A percentile compares a stretch with the other conserved stretches of the same genome.
Conservation (phyloP, 225 moss, liverwort and hornwort species). For the Takakia lepidozioides region DNA sequence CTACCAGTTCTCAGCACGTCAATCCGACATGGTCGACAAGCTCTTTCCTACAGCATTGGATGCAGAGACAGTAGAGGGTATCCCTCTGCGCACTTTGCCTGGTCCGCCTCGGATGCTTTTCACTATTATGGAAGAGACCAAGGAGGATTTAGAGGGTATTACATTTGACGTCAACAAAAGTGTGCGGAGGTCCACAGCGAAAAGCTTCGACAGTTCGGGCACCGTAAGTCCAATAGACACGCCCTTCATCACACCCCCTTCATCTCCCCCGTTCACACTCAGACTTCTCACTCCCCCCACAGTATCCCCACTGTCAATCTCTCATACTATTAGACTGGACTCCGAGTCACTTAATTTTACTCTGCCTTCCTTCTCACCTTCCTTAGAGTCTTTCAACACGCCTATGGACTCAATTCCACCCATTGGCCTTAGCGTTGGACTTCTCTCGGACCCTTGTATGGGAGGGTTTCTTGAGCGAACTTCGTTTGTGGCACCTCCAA, state of each 20-base stretch:
- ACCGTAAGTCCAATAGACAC: background rate
- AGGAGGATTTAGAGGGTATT: constrained; percentile 37
- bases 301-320: too few species aligned
- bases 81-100: constrained; percentile 13
- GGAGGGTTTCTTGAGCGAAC: too few species aligned
- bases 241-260: constrained; percentile 5
- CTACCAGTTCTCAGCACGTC: constrained; percentile 22
- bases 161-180: background rate
- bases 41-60: constrained; percentile 18
- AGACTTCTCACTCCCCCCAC: too few species aligned
- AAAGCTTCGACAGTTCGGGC: too few species aligned
- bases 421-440: background rate
- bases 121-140: constrained; percentile 54
- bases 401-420: background rate
- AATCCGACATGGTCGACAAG: constrained; percentile 43
- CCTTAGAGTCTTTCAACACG: constrained; percentile 4
- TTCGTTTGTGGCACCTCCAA: too few species aligned
- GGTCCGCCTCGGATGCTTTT: constrained; percentile 51
- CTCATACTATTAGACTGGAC: too few species aligned
- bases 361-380: constrained; percentile 4
- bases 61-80: constrained; percentile 3
- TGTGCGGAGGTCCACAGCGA: too few species aligned
- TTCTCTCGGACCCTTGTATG: background rate
- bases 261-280: constrained; percentile 1
- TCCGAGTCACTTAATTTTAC: too few species aligned